Evolutionary conservation across 176 grass and related monocot species (phyloP), one percentile per base, ranked within the genome.

Genomic region (Oryza rufipogon): DNA sequence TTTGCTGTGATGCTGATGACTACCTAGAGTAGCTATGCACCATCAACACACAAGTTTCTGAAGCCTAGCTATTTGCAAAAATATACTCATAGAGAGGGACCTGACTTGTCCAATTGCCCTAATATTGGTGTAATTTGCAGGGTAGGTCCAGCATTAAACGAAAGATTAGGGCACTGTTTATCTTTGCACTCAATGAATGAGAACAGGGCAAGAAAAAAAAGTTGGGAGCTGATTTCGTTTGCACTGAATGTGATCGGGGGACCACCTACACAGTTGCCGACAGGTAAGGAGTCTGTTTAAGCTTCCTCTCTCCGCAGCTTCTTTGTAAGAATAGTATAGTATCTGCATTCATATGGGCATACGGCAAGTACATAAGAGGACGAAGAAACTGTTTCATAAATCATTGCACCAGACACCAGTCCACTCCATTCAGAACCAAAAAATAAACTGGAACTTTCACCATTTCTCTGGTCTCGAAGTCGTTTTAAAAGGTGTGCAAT

Each of bases 251-350:
- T 78, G 73, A 47, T 72, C 19, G 44, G n/a, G n/a, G 78, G 78
- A 77, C 88, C 88, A 86, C 86, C 58, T 56, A 73, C 56, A 72
- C 45, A 72, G 20, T 82, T 82, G 67, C 65, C 9, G 88, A 90
- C 48, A 45, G 56, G 64, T 54, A 82, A 56, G 11, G 74, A 74
- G 19, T n/a, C 28, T 42, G 41, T 30, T 71, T 19, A 10, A 61
- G 34, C 49, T 66, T 58, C 25, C 45, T 34, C 60, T 49, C 3
- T 48, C 26, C 51, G 48, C 67, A 85, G 68, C 68, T 17, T 73
- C 28, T 74, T 60, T 68, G 17, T 74, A 61, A 72, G 11, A 49
- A 13, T 66, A 38, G 2, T 41, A 25, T 69, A 45, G 64, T 41
- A 34, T 39, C 6, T 52, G 30, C 44, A 56, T 47, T 80, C 47